Percentiles rank a stretch among this genome's conserved stretches.
Conservation (phyloP, 768 basidiomycete genomes). For the Auriscalpium microsporum region DNA sequence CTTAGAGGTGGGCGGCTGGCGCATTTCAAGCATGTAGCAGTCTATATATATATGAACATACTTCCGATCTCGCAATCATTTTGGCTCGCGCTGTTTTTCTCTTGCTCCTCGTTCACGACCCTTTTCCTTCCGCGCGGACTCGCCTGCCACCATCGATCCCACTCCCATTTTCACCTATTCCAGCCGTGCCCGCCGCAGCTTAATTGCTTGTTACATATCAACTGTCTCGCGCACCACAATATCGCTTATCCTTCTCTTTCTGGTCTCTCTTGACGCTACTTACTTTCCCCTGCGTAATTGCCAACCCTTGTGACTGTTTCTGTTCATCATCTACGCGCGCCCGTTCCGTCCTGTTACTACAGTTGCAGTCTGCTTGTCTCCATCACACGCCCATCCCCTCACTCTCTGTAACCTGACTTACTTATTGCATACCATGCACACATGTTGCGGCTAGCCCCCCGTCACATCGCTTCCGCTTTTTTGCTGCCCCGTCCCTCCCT, state of each 20-base stretch:
- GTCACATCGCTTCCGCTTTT: constrained; percentile 9
- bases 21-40: constrained; percentile 13
- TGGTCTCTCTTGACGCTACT: constrained; percentile 13
- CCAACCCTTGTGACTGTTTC: constrained; percentile 16
- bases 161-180: neutral
- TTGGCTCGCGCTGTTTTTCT: constrained; percentile 1
- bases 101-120: constrained; percentile 13
- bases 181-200: constrained; percentile 2
- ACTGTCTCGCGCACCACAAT: constrained; percentile 9
- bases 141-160: constrained; percentile 13
- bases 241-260: constrained; percentile 12
- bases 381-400: constrained; percentile 13
- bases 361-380: constrained; percentile 16
- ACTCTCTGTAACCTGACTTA: constrained; percentile 14
- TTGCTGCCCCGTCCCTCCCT: constrained; percentile 21
- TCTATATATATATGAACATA: constrained; percentile 18
- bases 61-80: constrained; percentile 11
- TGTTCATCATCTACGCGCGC: neutral
- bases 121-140: constrained; percentile 7
- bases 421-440: constrained; percentile 26
- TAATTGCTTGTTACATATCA: constrained; percentile 14
- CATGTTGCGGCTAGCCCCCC: constrained; percentile 10
- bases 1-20: constrained; percentile 12
- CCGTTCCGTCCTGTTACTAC: constrained; percentile 4
- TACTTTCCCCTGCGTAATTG: constrained; percentile 5